phyloP scores from a whole-genome alignment of 352 stramenopile genomes.

The Phytophthora ohioensis region DNA sequence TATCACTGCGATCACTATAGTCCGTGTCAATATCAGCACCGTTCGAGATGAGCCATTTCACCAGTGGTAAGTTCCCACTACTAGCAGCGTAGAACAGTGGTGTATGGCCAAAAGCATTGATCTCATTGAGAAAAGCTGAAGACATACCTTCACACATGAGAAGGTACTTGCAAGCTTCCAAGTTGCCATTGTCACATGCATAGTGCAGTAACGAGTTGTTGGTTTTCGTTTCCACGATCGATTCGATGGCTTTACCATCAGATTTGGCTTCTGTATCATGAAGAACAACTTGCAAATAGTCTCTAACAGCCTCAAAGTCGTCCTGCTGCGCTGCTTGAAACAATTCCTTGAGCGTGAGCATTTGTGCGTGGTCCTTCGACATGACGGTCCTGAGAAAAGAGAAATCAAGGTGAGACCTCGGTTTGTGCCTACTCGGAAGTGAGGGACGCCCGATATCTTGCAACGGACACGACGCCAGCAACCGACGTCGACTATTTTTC shows the following conservation, averaged over 20 bases:
- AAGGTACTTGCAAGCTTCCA: slow-evolving; percentile 84
- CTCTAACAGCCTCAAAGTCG: slow-evolving; percentile 65
- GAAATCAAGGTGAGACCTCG: neutral
- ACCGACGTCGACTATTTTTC: slow-evolving; percentile 23
- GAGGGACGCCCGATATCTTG: slow-evolving; percentile 22
- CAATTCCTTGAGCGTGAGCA: slow-evolving; percentile 66
- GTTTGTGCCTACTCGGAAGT: slow-evolving; percentile 13
- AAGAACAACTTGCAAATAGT: slow-evolving; percentile 67
- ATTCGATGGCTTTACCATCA: slow-evolving; percentile 30
- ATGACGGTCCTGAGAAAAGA: slow-evolving; percentile 6
- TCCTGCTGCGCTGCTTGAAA: slow-evolving; percentile 77
- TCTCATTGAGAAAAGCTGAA: slow-evolving; percentile 72
- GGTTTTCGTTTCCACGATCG: slow-evolving; percentile 69
- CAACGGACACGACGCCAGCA: slow-evolving; percentile 29
- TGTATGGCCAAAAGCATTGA: slow-evolving; percentile 81
- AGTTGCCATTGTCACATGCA: slow-evolving; percentile 83
- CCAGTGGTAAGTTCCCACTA: slow-evolving; percentile 71
- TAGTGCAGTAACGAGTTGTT: slow-evolving; percentile 84
- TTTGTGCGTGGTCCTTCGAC: slow-evolving; percentile 25
- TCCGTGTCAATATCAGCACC: slow-evolving; percentile 86
- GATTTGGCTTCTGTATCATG: slow-evolving; percentile 32
- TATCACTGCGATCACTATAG: slow-evolving; percentile 68
- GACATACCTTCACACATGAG: slow-evolving; percentile 77
- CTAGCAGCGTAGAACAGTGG: slow-evolving; percentile 83
- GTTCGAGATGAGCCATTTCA: slow-evolving; percentile 90